phyloP scores from a whole-genome alignment of 768 basidiomycete genomes.

The Infundibulicybe gibba region DNA sequence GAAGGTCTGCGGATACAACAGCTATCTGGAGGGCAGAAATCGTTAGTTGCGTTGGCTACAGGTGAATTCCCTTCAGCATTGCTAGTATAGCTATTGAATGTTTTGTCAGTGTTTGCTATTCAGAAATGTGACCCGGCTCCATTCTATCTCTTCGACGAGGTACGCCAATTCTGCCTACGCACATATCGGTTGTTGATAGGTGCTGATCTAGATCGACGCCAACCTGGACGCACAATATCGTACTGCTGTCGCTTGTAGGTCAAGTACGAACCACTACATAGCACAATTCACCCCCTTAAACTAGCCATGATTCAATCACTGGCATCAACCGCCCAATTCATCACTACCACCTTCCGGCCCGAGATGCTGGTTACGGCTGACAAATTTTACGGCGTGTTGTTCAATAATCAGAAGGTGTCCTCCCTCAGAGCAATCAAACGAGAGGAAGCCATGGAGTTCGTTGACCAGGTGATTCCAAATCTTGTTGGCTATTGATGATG shows the following conservation, averaged over 20 bases:
- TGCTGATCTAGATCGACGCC: constrained; percentile 74
- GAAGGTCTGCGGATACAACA: constrained; percentile 97
- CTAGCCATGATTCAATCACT: constrained; percentile 93
- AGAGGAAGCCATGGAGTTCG: constrained; percentile 92
- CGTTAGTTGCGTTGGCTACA: constrained; percentile 91
- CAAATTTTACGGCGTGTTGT: constrained; percentile 95
- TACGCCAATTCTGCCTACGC: constrained; percentile 16
- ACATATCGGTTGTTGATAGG: neutral
- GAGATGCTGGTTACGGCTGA: constrained; percentile 96
- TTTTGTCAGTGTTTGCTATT: constrained; percentile 82
- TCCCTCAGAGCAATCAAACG: constrained; percentile 83
- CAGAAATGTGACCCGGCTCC: constrained; percentile 99
- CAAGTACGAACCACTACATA: neutral
- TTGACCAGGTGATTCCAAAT: constrained; percentile 65
- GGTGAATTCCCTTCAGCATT: constrained; percentile 41
- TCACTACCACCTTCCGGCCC: constrained; percentile 96
- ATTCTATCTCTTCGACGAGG: constrained; percentile 99
- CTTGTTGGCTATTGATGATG: neutral
- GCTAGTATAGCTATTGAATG: neutral
- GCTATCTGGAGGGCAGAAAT: constrained; percentile 96
- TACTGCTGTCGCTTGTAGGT: constrained; percentile 90
- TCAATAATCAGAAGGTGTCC: constrained; percentile 94
- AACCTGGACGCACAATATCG: constrained; percentile 97
- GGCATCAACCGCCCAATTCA: constrained; percentile 86
- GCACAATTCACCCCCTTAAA: neutral